phyloP scores from a whole-genome alignment of 2,329 filamentous ascomycete genomes.

The Didymella keratinophila region DNA sequence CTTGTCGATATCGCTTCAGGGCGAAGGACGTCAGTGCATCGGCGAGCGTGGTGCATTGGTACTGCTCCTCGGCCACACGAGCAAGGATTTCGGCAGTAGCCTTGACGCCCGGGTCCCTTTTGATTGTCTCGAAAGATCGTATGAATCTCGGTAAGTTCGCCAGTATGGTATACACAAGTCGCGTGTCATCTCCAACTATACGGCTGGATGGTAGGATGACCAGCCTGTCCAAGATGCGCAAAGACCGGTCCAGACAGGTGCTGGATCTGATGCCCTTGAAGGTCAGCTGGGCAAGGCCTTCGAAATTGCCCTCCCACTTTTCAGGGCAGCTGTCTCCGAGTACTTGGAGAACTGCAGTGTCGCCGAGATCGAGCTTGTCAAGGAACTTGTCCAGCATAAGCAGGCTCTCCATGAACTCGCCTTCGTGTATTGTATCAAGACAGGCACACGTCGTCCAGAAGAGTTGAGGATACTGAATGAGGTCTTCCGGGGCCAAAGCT shows the following conservation, averaged over 20 bases:
- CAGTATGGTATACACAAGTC: constrained; percentile 84
- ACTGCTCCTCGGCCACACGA: constrained; percentile 75
- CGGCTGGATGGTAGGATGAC: constrained; percentile 79
- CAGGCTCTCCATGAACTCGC: constrained; percentile 89
- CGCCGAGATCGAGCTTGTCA: constrained; percentile 80
- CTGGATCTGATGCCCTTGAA: constrained; percentile 94
- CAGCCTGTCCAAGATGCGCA: constrained; percentile 80
- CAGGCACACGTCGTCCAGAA: constrained; percentile 99
- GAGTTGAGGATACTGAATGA: constrained; percentile 90
- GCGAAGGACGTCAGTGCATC: constrained; percentile 75
- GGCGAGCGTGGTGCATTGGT: constrained; percentile 73
- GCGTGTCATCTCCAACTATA: constrained; percentile 81
- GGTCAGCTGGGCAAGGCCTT: constrained; percentile 83
- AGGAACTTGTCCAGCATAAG: constrained; percentile 90
- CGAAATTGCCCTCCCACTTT: constrained; percentile 88
- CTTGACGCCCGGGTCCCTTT: constrained; percentile 57
- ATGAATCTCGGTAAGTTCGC: constrained; percentile 92
- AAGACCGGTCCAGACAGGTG: constrained; percentile 77
- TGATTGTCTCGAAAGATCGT: constrained; percentile 74
- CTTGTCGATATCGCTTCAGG: constrained; percentile 69
- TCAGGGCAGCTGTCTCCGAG: constrained; percentile 81
- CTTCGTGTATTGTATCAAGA: constrained; percentile 94
- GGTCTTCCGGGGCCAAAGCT: constrained; percentile 78
- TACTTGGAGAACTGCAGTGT: constrained; percentile 71
- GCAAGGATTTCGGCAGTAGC: constrained; percentile 74